A percentile compares a stretch with the other conserved stretches of the same genome.
Conservation (phyloP, 1,284 basidiomycete genomes). For the Sanghuangporus baumii region DNA sequence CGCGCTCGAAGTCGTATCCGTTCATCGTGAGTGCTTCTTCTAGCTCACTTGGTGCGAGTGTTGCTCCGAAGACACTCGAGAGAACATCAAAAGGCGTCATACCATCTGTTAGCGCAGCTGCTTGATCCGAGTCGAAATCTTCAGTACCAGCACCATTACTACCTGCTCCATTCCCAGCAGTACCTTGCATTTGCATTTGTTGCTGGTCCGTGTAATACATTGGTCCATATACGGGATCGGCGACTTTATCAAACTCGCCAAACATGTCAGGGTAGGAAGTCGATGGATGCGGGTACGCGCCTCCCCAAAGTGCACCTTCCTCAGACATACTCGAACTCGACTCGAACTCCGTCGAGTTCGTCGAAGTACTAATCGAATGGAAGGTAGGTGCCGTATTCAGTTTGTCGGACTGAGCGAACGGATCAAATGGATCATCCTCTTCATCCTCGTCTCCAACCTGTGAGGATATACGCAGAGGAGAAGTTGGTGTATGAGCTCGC, state of each 20-base stretch:
- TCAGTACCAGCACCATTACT: slow-evolving; percentile 28
- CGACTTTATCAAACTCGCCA: slow-evolving; percentile 13
- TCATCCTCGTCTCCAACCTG: slow-evolving; percentile 44
- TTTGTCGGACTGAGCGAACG: slow-evolving; percentile 44
- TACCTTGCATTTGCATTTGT: not conserved
- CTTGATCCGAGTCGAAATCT: slow-evolving; percentile 49
- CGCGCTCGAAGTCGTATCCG: slow-evolving; percentile 91
- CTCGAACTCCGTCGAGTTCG: slow-evolving; percentile 48
- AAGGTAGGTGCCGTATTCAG: slow-evolving; percentile 44
- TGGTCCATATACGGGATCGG: slow-evolving; percentile 8
- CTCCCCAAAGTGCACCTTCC: slow-evolving; percentile 7
- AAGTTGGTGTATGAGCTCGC: slow-evolving; percentile 46
- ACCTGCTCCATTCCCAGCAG: not conserved
- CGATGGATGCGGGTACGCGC: slow-evolving; percentile 26
- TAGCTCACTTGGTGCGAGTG: slow-evolving; percentile 83
- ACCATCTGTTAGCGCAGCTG: slow-evolving; percentile 68
- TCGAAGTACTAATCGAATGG: slow-evolving; percentile 45
- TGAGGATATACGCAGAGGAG: slow-evolving; percentile 56
- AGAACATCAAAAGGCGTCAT: slow-evolving; percentile 98
- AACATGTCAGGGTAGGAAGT: slow-evolving; percentile 12
- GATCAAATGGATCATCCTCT: slow-evolving; percentile 72
- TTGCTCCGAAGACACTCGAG: slow-evolving; percentile 86
- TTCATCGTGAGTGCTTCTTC: slow-evolving; percentile 88
- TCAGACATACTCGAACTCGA: slow-evolving; percentile 43
- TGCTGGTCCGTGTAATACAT: slow-evolving; percentile 12